Conservation (phyloP, 164 flowering plant genomes). For the Cinnamomum micranthum region DNA sequence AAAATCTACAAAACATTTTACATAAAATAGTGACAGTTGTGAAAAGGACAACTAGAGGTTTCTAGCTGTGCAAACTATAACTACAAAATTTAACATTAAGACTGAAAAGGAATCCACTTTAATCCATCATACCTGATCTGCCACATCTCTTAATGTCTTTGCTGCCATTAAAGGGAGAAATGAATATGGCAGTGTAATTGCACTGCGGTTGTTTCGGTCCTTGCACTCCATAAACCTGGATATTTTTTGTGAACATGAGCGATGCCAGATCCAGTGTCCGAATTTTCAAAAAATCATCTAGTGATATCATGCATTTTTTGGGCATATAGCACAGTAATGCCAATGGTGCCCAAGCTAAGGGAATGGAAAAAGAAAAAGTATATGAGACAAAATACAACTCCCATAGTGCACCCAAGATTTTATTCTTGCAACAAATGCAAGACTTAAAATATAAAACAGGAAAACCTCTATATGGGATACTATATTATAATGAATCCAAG, state of each 20-base stretch:
- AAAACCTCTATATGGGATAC: too few species aligned
- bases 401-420: too few species aligned
- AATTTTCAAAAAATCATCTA: neutral
- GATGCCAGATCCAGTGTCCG: neutral
- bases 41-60: too few species aligned
- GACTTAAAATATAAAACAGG: too few species aligned
- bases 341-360: neutral
- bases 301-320: neutral
- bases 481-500: too few species aligned
- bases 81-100: neutral
- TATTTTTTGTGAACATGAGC: slow-evolving; percentile 20
- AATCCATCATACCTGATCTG: slow-evolving; percentile 55
- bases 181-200: slow-evolving; percentile 69
- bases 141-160: slow-evolving; percentile 61
- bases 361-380: too few species aligned
- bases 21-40: too few species aligned
- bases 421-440: too few species aligned
- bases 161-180: slow-evolving; percentile 95
- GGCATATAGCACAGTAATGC: neutral
- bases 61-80: too few species aligned
- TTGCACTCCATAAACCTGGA: slow-evolving; percentile 98
- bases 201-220: slow-evolving; percentile 80
- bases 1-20: too few species aligned
- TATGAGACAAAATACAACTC: too few species aligned
- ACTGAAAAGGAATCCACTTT: neutral